These are phyloP conservation scores for Echinosphaeria canescens DNA, from an alignment of 2,329 filamentous ascomycete species.

Conservation along the genomic window DNA sequence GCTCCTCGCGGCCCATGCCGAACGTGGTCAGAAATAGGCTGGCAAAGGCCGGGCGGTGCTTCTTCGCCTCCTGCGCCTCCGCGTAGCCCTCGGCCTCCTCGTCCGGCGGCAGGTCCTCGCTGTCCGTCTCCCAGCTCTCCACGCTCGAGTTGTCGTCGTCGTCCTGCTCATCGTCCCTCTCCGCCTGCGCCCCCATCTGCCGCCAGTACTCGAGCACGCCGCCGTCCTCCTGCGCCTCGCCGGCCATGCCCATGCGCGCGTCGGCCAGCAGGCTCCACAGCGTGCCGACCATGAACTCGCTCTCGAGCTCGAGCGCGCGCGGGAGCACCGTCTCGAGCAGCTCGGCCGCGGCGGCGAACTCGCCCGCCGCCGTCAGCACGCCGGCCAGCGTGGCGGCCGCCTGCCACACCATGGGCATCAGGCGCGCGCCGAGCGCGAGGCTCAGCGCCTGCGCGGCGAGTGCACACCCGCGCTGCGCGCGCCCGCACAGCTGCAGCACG, in stretches of 20 bases:
- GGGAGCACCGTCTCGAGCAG: conserved; percentile 52
- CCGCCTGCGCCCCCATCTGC: conserved; percentile 12
- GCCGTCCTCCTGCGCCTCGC: conserved; percentile 16
- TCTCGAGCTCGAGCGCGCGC: conserved; percentile 51
- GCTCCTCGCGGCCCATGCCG: too few species aligned
- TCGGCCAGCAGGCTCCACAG: conserved; percentile 56
- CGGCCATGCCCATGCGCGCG: conserved; percentile 58
- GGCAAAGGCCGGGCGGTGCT: too few species aligned
- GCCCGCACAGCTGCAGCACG: conserved; percentile 44
- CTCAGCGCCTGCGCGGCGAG: conserved; percentile 54
- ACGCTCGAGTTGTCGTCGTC: conserved; percentile 28
- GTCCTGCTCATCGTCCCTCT: conserved; percentile 18
- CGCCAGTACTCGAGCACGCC: conserved; percentile 8
- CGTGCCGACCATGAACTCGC: conserved; percentile 35
- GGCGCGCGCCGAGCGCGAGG: conserved; percentile 45
- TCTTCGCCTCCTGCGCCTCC: too few species aligned
- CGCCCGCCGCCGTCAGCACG: conserved; percentile 46
- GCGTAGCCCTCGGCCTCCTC: too few species aligned
- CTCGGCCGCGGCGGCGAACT: conserved; percentile 43
- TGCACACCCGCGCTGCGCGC: conserved; percentile 56
- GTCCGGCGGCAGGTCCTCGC: too few species aligned
- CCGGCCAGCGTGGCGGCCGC: conserved; percentile 43
- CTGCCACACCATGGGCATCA: conserved; percentile 53
- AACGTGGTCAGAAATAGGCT: too few species aligned
- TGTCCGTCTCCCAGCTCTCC: too few species aligned